phyloP scores from a whole-genome alignment of 2,329 filamentous ascomycete species.

The Colletotrichum sp. region DNA sequence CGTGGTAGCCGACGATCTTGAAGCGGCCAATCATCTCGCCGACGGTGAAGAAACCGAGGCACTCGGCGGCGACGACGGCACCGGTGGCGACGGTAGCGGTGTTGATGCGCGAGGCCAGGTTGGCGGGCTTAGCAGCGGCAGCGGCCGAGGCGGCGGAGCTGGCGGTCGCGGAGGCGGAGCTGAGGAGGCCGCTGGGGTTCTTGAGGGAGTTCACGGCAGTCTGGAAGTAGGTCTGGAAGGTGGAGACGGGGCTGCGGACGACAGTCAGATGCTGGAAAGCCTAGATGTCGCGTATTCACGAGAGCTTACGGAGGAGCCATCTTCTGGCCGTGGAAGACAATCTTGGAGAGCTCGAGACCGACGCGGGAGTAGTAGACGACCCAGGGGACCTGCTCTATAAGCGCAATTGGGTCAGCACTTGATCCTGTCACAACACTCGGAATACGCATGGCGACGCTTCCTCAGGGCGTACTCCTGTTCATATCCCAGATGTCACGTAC shows the following conservation, averaged over 20 bases:
- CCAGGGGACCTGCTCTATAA: slow-evolving; percentile 79
- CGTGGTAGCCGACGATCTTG: slow-evolving; percentile 93
- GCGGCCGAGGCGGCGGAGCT: slow-evolving; percentile 60
- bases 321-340: slow-evolving; percentile 86
- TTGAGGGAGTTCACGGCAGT: slow-evolving; percentile 72
- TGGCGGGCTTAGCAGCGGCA: slow-evolving; percentile 48
- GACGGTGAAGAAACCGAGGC: slow-evolving; percentile 95
- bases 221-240: slow-evolving; percentile 88
- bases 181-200: slow-evolving; percentile 68
- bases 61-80: slow-evolving; percentile 83
- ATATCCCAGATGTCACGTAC: slow-evolving; percentile 58
- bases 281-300: neutral
- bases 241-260: slow-evolving; percentile 68
- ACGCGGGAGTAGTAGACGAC: slow-evolving; percentile 93
- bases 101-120: slow-evolving; percentile 55
- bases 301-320: slow-evolving; percentile 91
- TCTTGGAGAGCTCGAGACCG: slow-evolving; percentile 83
- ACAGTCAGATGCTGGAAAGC: neutral
- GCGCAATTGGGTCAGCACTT: slow-evolving; percentile 14
- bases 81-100: slow-evolving; percentile 72
- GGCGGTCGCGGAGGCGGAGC: slow-evolving; percentile 61
- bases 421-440: neutral
- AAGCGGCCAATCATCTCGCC: slow-evolving; percentile 96
- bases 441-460: neutral
- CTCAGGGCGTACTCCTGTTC: neutral